These are phyloP conservation scores for Pythium insidiosum DNA, from an alignment of 352 stramenopile genomes.

Conservation along the genomic window DNA sequence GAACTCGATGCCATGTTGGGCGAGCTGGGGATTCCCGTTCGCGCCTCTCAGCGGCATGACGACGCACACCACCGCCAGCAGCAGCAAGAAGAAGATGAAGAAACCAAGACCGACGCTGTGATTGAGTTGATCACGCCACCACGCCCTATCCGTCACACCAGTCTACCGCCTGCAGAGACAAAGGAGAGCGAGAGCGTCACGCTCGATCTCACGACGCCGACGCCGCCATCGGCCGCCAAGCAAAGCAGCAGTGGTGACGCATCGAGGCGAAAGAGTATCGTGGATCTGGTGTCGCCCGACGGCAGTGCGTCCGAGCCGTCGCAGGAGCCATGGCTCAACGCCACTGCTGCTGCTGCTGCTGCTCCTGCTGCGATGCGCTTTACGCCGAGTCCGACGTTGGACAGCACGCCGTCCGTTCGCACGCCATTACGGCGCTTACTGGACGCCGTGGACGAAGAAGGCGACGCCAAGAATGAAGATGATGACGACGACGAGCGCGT, in stretches of 20 bases:
- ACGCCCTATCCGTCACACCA: background rate
- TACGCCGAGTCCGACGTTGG: no score
- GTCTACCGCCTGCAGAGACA: no score
- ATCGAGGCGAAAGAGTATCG: conserved; percentile 17
- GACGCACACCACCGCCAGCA: conserved; percentile 5
- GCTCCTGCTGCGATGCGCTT: no score
- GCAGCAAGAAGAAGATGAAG: background rate
- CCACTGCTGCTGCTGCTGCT: no score
- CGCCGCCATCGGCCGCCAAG: conserved; percentile 3
- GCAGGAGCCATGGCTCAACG: no score
- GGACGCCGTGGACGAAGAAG: no score
- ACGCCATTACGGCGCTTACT: no score
- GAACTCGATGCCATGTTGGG: conserved; percentile 11
- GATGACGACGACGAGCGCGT: no score
- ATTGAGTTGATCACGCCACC: conserved; percentile 18
- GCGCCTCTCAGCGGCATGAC: no score
- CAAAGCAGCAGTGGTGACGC: background rate
- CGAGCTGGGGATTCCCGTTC: conserved; percentile 14
- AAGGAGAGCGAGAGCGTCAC: background rate
- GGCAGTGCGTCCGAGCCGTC: background rate
- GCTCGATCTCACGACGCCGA: conserved; percentile 17
- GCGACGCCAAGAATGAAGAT: no score
- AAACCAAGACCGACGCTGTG: background rate
- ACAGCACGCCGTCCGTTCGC: no score
- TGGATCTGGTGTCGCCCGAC: conserved; percentile 36